Conservation (phyloP, 305 asterid species). For the Withania somnifera region DNA sequence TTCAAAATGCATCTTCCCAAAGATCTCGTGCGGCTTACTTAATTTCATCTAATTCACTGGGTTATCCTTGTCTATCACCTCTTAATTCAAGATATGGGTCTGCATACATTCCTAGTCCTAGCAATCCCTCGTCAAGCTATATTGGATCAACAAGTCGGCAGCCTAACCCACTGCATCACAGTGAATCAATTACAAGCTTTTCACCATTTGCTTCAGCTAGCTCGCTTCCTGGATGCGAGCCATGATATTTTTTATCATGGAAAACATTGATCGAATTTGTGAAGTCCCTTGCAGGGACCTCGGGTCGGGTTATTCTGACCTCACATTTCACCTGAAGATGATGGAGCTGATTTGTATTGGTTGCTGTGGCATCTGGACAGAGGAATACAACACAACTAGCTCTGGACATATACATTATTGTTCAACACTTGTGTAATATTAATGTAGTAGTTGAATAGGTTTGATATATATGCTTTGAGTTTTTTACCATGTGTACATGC, state of each 20-base stretch:
- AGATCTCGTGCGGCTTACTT: conserved; percentile 41
- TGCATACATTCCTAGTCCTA: conserved; percentile 49
- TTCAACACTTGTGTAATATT: background rate
- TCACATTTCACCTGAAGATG: background rate
- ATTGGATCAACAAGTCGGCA: conserved; percentile 17
- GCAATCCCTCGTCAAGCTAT: conserved; percentile 48
- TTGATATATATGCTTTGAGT: background rate
- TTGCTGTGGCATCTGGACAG: background rate
- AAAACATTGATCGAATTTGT: background rate
- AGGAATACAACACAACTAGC: background rate
- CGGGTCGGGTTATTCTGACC: background rate
- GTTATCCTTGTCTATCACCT: conserved; percentile 43
- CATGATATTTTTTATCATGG: background rate
- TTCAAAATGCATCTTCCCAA: conserved; percentile 52
- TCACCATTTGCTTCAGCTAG: conserved; percentile 11
- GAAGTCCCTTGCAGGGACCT: background rate
- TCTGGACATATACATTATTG: background rate
- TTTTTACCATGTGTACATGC: background rate
- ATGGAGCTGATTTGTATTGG: background rate
- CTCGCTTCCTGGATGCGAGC: conserved; percentile 9
- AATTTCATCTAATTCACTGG: conserved; percentile 56
- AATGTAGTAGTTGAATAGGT: background rate
- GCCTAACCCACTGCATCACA: conserved; percentile 6
- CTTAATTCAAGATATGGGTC: conserved; percentile 16
- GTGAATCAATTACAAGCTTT: conserved; percentile 4